These are phyloP conservation scores for Pittosporum tobira DNA, from an alignment of 129 eudicot species.

Conservation along the genomic window DNA sequence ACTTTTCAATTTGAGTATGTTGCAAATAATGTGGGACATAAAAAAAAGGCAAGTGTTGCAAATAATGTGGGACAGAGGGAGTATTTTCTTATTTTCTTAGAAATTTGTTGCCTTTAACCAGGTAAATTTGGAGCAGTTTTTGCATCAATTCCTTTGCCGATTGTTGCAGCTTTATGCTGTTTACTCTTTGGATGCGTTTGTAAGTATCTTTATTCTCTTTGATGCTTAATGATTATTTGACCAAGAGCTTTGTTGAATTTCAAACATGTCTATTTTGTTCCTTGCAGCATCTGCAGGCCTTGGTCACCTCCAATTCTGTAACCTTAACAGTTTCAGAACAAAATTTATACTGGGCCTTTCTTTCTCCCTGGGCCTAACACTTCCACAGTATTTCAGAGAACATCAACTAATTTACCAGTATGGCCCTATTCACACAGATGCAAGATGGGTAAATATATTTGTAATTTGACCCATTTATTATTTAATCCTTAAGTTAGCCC, in stretches of 20 bases:
- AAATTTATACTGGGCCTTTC: constrained; percentile 61
- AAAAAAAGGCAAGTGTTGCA: too few relatives aligned
- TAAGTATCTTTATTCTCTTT: constrained; percentile 20
- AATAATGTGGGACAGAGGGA: too few relatives aligned
- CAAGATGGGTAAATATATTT: constrained; percentile 57
- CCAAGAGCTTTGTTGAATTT: neutral
- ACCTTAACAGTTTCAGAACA: constrained; percentile 70
- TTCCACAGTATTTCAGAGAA: constrained; percentile 67
- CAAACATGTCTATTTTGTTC: neutral
- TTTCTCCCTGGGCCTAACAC: constrained; percentile 54
- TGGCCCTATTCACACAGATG: constrained; percentile 45
- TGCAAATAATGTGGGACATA: too few relatives aligned
- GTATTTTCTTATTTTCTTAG: neutral
- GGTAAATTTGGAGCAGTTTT: constrained; percentile 76
- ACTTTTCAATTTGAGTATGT: too few relatives aligned
- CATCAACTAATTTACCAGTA: constrained; percentile 19
- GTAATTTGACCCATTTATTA: neutral
- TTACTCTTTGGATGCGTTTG: constrained; percentile 55
- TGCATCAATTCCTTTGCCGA: constrained; percentile 64
- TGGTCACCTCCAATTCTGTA: constrained; percentile 64
- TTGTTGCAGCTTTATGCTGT: constrained; percentile 55
- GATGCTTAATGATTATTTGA: too few relatives aligned
- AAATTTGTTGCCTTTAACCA: constrained; percentile 17
- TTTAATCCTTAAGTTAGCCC: too few relatives aligned
- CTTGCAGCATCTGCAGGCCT: constrained; percentile 63